Conservation (phyloP, 169 alveolate species). For the Perkinsus chesapeaki region DNA sequence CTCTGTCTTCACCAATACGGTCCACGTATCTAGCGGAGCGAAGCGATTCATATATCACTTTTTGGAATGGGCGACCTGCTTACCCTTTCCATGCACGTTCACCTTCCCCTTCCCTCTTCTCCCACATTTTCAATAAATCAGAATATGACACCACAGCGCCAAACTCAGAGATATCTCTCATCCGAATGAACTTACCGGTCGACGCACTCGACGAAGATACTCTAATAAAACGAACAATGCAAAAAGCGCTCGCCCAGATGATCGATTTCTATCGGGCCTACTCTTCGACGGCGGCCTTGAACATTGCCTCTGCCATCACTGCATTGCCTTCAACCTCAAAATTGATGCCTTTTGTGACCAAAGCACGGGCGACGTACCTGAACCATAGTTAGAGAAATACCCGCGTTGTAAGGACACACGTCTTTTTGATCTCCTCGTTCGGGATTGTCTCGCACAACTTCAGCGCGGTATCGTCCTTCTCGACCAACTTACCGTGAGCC, state of each 20-base stretch:
- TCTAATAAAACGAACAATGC: background rate
- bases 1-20: background rate
- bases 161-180: background rate
- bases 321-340: background rate
- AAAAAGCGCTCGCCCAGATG: background rate
- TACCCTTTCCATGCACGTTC: background rate
- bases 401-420: background rate
- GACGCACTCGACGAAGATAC: background rate
- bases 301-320: background rate
- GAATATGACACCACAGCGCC: background rate
- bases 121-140: background rate
- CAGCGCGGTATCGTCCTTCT: background rate
- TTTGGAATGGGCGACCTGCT: background rate
- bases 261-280: background rate
- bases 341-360: background rate
- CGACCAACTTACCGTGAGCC: background rate
- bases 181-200: background rate
- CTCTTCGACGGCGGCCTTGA: background rate
- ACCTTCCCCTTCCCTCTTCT: background rate
- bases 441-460: background rate
- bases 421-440: background rate
- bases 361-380: background rate
- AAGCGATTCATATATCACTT: background rate
- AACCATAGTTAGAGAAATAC: background rate
- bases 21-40: background rate